These are phyloP conservation scores for Yamadazyma olivae DNA, from an alignment of 805 yeast genomes.

Conservation along the genomic window DNA sequence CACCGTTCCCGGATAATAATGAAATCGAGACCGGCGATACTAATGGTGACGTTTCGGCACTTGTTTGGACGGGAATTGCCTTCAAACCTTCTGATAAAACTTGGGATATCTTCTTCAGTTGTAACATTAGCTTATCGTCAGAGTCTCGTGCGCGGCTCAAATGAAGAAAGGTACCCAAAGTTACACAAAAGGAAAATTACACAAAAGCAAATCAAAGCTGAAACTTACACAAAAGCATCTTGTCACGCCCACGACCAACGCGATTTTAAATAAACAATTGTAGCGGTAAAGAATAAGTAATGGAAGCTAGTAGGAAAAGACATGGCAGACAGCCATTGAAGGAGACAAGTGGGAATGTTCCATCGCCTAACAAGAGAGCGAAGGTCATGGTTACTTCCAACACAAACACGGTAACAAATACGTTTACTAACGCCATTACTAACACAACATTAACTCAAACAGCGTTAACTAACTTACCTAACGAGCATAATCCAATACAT, in stretches of 20 bases:
- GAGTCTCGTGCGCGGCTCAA: too few species aligned
- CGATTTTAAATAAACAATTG: too few species aligned
- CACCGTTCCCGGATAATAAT: conserved; percentile 33
- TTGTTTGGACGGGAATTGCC: conserved; percentile 11
- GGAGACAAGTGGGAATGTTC: conserved; percentile 39
- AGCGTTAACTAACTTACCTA: background rate
- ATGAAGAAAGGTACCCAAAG: too few species aligned
- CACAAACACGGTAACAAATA: too few species aligned
- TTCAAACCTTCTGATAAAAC: conserved; percentile 31
- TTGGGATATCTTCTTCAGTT: conserved; percentile 34
- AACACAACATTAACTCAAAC: background rate
- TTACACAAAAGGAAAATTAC: too few species aligned
- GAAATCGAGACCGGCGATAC: conserved; percentile 28
- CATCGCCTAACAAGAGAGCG: conserved; percentile 28
- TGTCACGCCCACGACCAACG: too few species aligned
- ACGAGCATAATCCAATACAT: background rate
- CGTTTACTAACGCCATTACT: conserved; percentile 8
- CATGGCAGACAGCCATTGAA: conserved; percentile 27
- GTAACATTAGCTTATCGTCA: conserved; percentile 27
- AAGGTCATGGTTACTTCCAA: background rate
- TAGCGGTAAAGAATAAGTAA: too few species aligned
- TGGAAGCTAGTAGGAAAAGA: conserved; percentile 13
- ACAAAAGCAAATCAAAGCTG: too few species aligned
- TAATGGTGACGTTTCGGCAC: conserved; percentile 3
- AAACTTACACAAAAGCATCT: too few species aligned